Evolutionary conservation across 2,329 filamentous ascomycete genomes (phyloP), one percentile per base, ranked within the genome.

Genomic region (Monilinia fructigena): DNA sequence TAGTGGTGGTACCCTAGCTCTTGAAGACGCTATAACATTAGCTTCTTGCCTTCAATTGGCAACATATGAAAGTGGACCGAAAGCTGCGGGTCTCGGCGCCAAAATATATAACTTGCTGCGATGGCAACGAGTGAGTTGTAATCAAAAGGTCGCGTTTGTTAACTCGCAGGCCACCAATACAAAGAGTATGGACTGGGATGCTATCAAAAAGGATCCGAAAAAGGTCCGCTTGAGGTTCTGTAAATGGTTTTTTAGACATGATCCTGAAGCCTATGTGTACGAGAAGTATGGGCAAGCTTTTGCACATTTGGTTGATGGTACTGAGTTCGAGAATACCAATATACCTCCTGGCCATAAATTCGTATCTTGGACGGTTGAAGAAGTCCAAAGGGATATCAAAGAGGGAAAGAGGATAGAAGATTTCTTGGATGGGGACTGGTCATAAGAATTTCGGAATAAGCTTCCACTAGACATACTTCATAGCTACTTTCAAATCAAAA

Each of bases 1-100:
- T 61, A 87, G 90, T 74, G 88, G 88, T 4, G 87, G 87, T 6
- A 78, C 77, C 38, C 76, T 77, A 71, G 78, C 78, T 1, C 74
- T 79, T 23, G 78, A 80, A 67, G 78, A 80, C 67, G 78, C 77
- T 3, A 78, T 74, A 0, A 76, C 76, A 0, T 59, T 79, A 6
- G 77, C 77, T 0, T 67, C 75, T 11, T 76, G 73, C 38, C 72
- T 79, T 64, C 67, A 70, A 48, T 67, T 61, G 35, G 71, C 67
- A 12, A 71, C 71, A 7, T 72, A 74, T 40, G 52, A 53, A 3
- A 68, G 71, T 60, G 64, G 70, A 1, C 55, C 67, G 0, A 65
- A 62, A 16, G 68, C 65, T 26, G 68, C 72, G 31, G 42, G 42
- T 18, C 42, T 47, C 6, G 42, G 42, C 6, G 42, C 14, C 14